Conservation (phyloP, 352 stramenopile genomes). For the Albugo candida region DNA sequence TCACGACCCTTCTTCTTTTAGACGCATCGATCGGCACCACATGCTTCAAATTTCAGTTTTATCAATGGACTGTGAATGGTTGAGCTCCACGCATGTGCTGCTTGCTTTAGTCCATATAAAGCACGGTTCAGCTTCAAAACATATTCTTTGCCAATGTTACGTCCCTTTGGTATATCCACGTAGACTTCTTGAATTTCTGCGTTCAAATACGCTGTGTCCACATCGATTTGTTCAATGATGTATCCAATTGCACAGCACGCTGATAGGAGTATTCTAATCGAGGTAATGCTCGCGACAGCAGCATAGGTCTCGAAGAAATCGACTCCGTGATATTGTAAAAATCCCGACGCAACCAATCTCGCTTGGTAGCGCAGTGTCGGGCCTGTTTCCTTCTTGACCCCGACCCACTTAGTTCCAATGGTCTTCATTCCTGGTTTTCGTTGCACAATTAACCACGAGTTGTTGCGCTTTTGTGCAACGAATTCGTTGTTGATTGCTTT, state of each 20-base stretch:
- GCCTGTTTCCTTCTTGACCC: neutral
- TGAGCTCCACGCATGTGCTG: constrained; percentile 10
- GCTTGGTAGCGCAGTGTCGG: neutral
- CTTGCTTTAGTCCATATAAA: constrained; percentile 10
- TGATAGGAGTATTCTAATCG: neutral
- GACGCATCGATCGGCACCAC: constrained; percentile 7
- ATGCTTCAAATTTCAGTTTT: constrained; percentile 4
- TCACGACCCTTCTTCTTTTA: constrained; percentile 5
- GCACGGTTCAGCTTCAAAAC: constrained; percentile 7
- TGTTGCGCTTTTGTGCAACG: neutral
- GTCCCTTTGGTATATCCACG: neutral
- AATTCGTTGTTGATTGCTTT: neutral
- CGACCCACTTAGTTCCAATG: too few species aligned
- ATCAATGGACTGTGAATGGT: constrained; percentile 9
- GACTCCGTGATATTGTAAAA: neutral
- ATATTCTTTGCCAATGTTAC: neutral
- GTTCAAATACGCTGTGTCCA: constrained; percentile 12
- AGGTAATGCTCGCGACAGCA: neutral
- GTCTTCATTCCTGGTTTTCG: too few species aligned
- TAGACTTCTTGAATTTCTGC: constrained; percentile 4
- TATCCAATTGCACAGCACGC: constrained; percentile 2
- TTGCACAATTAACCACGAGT: too few species aligned
- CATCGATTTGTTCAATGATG: constrained; percentile 9
- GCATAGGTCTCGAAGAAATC: neutral
- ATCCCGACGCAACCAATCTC: neutral